Evolutionary conservation across 768 basidiomycete species (phyloP).

Genomic region (Phaffia australis): DNA sequence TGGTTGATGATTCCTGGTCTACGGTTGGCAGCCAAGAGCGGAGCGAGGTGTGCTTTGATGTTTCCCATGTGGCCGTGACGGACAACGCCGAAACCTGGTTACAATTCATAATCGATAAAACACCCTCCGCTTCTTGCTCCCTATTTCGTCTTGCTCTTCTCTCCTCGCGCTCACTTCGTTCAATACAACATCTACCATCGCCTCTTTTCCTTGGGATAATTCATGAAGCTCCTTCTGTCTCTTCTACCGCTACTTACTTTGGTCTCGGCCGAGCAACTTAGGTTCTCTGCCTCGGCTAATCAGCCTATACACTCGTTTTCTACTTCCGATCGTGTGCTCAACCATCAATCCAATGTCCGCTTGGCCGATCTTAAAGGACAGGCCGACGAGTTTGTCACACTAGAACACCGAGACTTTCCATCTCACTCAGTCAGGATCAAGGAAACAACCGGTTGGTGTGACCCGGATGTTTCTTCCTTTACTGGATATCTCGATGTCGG

Average conservation of each 20-base stretch:
- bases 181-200: not conserved
- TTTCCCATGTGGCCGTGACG: too few species aligned
- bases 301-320: conserved; percentile 14
- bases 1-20: too few species aligned
- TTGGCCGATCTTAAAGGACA: conserved; percentile 14
- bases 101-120: too few species aligned
- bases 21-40: too few species aligned
- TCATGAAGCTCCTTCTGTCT: not conserved
- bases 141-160: not conserved
- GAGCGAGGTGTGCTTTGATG: too few species aligned
- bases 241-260: not conserved
- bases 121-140: not conserved
- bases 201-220: not conserved
- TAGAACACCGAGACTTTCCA: conserved; percentile 21
- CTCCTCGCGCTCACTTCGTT: not conserved
- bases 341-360: conserved; percentile 1
- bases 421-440: conserved; percentile 22
- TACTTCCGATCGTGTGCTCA: conserved; percentile 1
- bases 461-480: conserved; percentile 8
- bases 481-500: conserved; percentile 24
- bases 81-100: too few species aligned
- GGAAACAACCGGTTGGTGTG: conserved; percentile 25
- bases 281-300: conserved; percentile 1
- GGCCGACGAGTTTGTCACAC: conserved; percentile 14
- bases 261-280: conserved; percentile 14